Evolutionary conservation across 345 rosid species (phyloP).

Genomic region (Citrus maxima): DNA sequence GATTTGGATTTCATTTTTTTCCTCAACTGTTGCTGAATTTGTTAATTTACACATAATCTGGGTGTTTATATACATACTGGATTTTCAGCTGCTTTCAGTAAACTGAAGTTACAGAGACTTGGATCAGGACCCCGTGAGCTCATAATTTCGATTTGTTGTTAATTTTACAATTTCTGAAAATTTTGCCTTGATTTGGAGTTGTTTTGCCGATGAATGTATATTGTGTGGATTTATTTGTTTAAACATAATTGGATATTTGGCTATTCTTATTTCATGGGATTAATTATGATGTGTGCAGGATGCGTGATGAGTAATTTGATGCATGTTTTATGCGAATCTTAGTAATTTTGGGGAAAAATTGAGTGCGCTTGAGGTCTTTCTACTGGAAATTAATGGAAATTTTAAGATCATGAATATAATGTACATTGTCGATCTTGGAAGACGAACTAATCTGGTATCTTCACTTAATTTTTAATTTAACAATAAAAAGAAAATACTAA

Average conservation of each 20-base stretch:
- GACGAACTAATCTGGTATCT: not conserved
- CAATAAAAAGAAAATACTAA: not conserved
- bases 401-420: not conserved
- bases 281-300: not conserved
- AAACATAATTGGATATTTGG: slow-evolving; percentile 2
- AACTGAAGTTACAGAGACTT: slow-evolving; percentile 30
- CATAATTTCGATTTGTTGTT: not conserved
- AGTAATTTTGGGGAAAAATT: not conserved
- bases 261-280: not conserved
- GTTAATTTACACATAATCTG: slow-evolving; percentile 13
- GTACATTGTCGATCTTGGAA: not conserved
- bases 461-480: not conserved
- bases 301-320: not conserved
- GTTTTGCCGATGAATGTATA: not conserved
- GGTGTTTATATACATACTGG: slow-evolving; percentile 29
- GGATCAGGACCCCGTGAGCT: slow-evolving; percentile 41
- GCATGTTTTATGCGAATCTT: not conserved
- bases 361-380: not conserved
- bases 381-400: not conserved
- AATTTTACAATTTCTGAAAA: slow-evolving; percentile 11
- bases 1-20: slow-evolving; percentile 1
- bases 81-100: slow-evolving; percentile 35
- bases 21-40: slow-evolving; percentile 1
- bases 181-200: not conserved
- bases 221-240: not conserved